Evolutionary conservation across 257 asterid species (phyloP).

Genomic region (Fraxinus pennsylvanica): DNA sequence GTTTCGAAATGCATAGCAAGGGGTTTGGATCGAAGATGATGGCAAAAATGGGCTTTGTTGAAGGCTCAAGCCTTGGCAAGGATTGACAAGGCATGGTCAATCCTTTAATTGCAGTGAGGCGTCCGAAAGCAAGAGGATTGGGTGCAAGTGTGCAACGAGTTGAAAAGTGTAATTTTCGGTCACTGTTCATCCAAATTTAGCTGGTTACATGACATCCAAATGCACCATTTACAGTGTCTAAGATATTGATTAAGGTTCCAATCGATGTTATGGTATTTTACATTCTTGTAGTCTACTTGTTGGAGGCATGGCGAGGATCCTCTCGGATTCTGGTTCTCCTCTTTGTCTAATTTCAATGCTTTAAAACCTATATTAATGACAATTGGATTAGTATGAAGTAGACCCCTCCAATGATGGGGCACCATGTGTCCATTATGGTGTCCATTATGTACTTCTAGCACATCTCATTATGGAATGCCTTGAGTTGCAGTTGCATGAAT

Average conservation of each 20-base stretch:
- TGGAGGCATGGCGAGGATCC: background rate
- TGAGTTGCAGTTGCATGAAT: too few relatives aligned
- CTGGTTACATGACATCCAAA: slow-evolving; percentile 5
- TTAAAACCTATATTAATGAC: too few relatives aligned
- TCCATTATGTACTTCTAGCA: too few relatives aligned
- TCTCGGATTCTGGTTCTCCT: background rate
- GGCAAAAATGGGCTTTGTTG: slow-evolving; percentile 90
- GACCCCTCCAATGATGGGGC: too few relatives aligned
- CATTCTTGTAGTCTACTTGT: background rate
- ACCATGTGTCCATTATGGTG: too few relatives aligned
- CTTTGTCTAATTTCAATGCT: background rate
- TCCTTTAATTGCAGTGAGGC: slow-evolving; percentile 72
- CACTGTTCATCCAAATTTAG: background rate
- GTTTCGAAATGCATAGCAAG: slow-evolving; percentile 81
- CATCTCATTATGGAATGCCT: too few relatives aligned
- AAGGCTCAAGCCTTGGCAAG: slow-evolving; percentile 82
- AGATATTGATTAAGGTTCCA: background rate
- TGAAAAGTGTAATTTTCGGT: slow-evolving; percentile 19
- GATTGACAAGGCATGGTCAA: slow-evolving; percentile 76
- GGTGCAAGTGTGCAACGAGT: slow-evolving; percentile 70
- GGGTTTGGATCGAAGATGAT: slow-evolving; percentile 95
- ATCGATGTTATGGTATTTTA: background rate
- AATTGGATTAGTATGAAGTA: too few relatives aligned
- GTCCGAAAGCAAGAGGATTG: slow-evolving; percentile 70
- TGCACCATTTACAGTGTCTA: background rate